These are phyloP conservation scores for Bimuria novae-zelandiae DNA, from an alignment of 2,329 filamentous ascomycete genomes.

Conservation along the genomic window DNA sequence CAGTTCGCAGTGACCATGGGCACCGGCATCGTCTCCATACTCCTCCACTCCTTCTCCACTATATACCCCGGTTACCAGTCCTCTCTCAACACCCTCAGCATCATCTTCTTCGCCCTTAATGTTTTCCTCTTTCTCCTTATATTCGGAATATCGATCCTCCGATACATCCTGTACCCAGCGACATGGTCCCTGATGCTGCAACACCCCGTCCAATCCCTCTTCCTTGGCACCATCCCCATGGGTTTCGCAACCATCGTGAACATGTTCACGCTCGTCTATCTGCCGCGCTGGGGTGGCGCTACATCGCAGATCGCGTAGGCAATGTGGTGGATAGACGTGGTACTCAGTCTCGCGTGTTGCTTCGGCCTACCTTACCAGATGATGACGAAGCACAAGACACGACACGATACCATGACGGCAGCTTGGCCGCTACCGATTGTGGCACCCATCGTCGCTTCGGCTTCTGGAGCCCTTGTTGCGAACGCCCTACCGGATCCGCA, in stretches of 20 bases:
- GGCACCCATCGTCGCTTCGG: conserved; percentile 56
- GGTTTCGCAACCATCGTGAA: conserved; percentile 70
- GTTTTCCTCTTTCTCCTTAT: conserved; percentile 60
- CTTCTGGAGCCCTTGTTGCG: conserved; percentile 65
- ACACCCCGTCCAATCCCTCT: conserved; percentile 69
- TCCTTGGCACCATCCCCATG: conserved; percentile 70
- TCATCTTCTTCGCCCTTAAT: conserved; percentile 65
- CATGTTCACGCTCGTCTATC: conserved; percentile 65
- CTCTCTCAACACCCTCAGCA: conserved; percentile 59
- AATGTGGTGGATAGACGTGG: background rate
- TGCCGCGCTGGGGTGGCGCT: conserved; percentile 62
- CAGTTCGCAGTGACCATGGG: conserved; percentile 33
- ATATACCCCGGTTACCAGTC: conserved; percentile 56
- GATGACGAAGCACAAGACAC: background rate
- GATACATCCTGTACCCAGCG: conserved; percentile 68
- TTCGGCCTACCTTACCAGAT: conserved; percentile 27
- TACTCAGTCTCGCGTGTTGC: background rate
- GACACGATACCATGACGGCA: background rate
- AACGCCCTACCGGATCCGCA: conserved; percentile 57
- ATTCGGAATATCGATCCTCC: conserved; percentile 57
- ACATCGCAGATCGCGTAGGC: conserved; percentile 30
- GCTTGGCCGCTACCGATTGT: background rate
- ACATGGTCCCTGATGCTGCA: conserved; percentile 70
- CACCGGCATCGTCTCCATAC: conserved; percentile 52
- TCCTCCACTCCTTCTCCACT: conserved; percentile 62